Base-by-base conservation (phyloP, 352 stramenopile species). In the Globisporangium solare region DNA sequence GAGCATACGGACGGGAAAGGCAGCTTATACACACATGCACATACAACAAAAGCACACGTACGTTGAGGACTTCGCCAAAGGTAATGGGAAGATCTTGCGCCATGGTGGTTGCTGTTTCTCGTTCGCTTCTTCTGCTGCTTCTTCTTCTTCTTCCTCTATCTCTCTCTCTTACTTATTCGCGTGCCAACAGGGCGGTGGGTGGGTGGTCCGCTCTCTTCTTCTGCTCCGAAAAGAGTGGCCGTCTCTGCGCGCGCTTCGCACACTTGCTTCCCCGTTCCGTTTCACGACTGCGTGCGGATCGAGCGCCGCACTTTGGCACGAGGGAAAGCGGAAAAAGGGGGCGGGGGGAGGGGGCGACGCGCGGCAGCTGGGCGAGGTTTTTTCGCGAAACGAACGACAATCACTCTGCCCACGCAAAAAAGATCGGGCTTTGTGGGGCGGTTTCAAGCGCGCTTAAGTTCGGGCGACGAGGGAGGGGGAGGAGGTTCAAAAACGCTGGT, bases 61-160 rank as follows among this genome's bases (percentile, higher is more conserved):
- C 85, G 69, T 95, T 93, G 59, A 95, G 77, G 61, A 92, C 83
- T 90, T 95, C 85, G 48, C 82, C 82, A 68, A 95, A 93, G 43
- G 83, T 92, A 64, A 95, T 95, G 50, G 85, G 85, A 61, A 95
- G 80, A 76, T 94, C 85, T 80, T 92, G 83, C 59, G 83, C 83
- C 83, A 92, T 92, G 56, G 40, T 80, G 56, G n/a, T 58, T 15
- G 39, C 14, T 27, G 24, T 11, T 24, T 10, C 46, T 32, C 11
- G 40, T 47, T 17, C 53, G 40, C 32, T 58, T 18, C 21, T 46
- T 55, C 17, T 43, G 50, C 24, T 27, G 8, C 52, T 18, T 15
- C 54, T 47, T n/a, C n/a, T 46, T 55, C 17, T 43, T 55, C 24
- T 27, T 8, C 52, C 31, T 15, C 54, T 47, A 40, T 59, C 27